Conservation (phyloP, 2,329 filamentous ascomycete genomes). For the Cladosporium austrohemisphaericum region DNA sequence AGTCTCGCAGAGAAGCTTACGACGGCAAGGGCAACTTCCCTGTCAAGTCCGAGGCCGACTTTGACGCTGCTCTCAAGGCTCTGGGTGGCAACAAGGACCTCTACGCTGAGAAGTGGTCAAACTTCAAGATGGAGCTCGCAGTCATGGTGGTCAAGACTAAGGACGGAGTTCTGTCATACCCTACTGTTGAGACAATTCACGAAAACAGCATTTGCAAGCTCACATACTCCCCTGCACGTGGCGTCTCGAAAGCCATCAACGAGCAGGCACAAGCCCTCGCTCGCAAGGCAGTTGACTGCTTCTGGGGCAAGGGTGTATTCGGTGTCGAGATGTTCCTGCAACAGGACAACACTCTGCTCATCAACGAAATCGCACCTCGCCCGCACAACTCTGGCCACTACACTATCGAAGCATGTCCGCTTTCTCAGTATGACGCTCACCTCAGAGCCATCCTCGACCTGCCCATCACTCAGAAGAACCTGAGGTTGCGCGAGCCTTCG, state of each 20-base stretch:
- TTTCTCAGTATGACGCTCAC: constrained; percentile 91
- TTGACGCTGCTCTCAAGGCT: constrained; percentile 63
- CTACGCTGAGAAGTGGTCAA: constrained; percentile 86
- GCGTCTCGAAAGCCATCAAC: constrained; percentile 59
- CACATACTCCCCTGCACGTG: constrained; percentile 78
- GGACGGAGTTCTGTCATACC: constrained; percentile 70
- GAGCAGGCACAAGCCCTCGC: constrained; percentile 71
- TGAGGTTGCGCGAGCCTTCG: constrained; percentile 56
- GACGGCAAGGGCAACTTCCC: constrained; percentile 78
- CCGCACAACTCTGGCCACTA: constrained; percentile 92
- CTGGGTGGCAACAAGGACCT: constrained; percentile 65
- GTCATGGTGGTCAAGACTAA: constrained; percentile 94
- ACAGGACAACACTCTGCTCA: constrained; percentile 63
- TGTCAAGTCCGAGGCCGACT: constrained; percentile 56
- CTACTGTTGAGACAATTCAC: constrained; percentile 89
- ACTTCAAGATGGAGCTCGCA: constrained; percentile 81
- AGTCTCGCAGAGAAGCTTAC: constrained; percentile 84
- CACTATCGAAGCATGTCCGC: constrained; percentile 84
- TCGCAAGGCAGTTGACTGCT: constrained; percentile 69
- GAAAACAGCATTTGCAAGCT: constrained; percentile 94
- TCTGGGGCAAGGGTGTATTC: constrained; percentile 88
- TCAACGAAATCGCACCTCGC: constrained; percentile 84
- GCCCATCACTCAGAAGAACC: constrained; percentile 49
- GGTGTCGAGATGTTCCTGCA: constrained; percentile 95
- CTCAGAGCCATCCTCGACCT: constrained; percentile 75